Evolutionary conservation across 352 stramenopile species (phyloP).

Genomic region (Phytophthora constricta): DNA sequence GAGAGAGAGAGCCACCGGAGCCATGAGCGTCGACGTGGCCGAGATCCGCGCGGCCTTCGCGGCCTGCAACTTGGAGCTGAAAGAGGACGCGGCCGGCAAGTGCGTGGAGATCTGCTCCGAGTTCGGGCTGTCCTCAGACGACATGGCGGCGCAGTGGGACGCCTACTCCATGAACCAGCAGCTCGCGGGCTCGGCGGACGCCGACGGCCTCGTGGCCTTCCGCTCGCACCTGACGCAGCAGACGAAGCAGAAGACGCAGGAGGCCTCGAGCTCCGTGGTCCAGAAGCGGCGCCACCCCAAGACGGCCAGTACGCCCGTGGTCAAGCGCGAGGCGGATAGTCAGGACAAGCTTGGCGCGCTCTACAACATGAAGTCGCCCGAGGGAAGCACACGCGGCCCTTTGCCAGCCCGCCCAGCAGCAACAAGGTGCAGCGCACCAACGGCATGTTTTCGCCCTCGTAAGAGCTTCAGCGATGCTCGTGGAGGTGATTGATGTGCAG

Average conservation of each 20-base stretch:
- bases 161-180: constrained; percentile 90
- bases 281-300: constrained; percentile 67
- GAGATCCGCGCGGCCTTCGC: constrained; percentile 76
- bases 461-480: constrained; percentile 16
- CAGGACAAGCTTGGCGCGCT: constrained; percentile 69
- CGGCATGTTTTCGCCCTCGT: constrained; percentile 78
- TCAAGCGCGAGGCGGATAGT: constrained; percentile 71
- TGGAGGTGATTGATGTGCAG: no score
- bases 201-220: constrained; percentile 71
- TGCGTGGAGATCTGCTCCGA: constrained; percentile 79
- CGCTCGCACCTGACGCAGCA: constrained; percentile 75
- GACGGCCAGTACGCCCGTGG: constrained; percentile 55
- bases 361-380: constrained; percentile 78
- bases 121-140: constrained; percentile 78
- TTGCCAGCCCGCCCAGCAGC: constrained; percentile 55
- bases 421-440: constrained; percentile 76
- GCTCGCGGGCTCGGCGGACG: constrained; percentile 57
- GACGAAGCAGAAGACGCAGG: constrained; percentile 37
- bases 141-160: constrained; percentile 84
- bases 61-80: constrained; percentile 78
- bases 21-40: constrained; percentile 64
- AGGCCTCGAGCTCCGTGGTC: constrained; percentile 5
- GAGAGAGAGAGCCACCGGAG: not conserved
- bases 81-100: constrained; percentile 64
- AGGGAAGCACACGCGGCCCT: constrained; percentile 75